Evolutionary conservation across 2,329 filamentous ascomycete genomes (phyloP), one percentile per base, ranked within the genome.

Genomic region (Penicillium sp.): DNA sequence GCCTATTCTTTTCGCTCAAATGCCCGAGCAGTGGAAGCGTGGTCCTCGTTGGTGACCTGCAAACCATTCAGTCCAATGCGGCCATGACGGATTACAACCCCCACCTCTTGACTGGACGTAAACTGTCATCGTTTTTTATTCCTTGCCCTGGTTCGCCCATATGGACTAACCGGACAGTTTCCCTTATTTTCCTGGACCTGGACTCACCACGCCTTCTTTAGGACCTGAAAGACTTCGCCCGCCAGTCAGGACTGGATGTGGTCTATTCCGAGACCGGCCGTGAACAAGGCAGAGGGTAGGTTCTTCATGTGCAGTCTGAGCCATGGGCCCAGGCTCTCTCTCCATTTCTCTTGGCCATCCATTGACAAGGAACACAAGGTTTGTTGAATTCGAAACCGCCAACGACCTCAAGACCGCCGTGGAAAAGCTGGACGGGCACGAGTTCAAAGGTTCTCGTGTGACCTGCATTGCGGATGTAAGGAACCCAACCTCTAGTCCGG

Each of bases 171-270:
- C 51, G 65, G 66, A 65, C 28, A 60, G 41, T 17, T 54, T 17
- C 37, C 20, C 7, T 20, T 60, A 57, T 63, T 66, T 70, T 67
- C 81, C 84, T 82, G 81, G 84, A 86, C 77, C 81, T 78, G 86
- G 81, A 92, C 90, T 93, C 91, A 95, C 90, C 84, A 85, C 69
- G 53, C 86, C 84, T 84, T 88, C 82, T 88, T 81, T 92, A 99
- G 95, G 95, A 99, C 80, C 88, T 99, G 56, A 99, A 99, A 90
- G 95, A 99, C 79, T 99, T 99, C 81, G 95, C 95, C 64, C 92
- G 95, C 76, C 91, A 96, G 79, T 96, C 94, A 78, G 92, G 92
- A 79, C 86, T 96, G 78, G 95, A 98, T 77, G 95, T 99, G 67
- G 95, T 99, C 73, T 99, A 96, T 78, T 97, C 93, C 67, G 95